Base-by-base conservation (phyloP, 2,329 filamentous ascomycete species). In the Pseudogymnoascus sp. region DNA sequence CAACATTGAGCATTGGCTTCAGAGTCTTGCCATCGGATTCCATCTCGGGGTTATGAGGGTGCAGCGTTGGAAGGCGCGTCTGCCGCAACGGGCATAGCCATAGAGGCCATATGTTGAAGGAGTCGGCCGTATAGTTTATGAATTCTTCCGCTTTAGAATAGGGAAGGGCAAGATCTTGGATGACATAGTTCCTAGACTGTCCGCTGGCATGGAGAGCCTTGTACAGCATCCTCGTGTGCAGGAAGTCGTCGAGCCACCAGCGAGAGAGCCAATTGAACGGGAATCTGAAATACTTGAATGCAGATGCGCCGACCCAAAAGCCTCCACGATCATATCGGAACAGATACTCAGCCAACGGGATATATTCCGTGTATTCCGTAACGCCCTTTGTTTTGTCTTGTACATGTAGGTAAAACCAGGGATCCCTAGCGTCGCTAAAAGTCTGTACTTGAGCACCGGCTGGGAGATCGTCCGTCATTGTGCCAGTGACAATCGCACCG, bases 381-480 rank as follows among this genome's bases (percentile, higher is more conserved):
- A 31, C 62, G 4, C 42, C 65, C 9, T 63, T 65, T 5, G 68
- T 67, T n/a, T 78, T 73, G n/a, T 57, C 50, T 63, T 83, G 72
- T 1, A 81, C 85, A 65, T 88, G 84, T 2, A 88, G 75, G 65
- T 87, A 88, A 69, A 85, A 87, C 86, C 86, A 89, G 0, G 84
- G 82, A 68, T 89, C 85, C 15, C 71, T 72, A 0, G 82, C 74
- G 13, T 79, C 74, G 47, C 78, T 82, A 71, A 87, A 88, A 0
- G 69, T 74, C 62, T 74, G 75, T 4, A 75, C 64, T 17, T 67
- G 66, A 3, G 65, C 63, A 4, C 60, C 65, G 1, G 64, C 38
- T 2, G 69, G 63, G 0, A 70, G 66, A 0, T 70, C 67, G 64
- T 84, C 73, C 0, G 77, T 77, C 36, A 86, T 71, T 33, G 76